Percentiles rank a stretch among this genome's conserved stretches.
Evolutionary conservation across 2,329 filamentous ascomycete genomes (phyloP).

Genomic region (Coniochaeta sp.): DNA sequence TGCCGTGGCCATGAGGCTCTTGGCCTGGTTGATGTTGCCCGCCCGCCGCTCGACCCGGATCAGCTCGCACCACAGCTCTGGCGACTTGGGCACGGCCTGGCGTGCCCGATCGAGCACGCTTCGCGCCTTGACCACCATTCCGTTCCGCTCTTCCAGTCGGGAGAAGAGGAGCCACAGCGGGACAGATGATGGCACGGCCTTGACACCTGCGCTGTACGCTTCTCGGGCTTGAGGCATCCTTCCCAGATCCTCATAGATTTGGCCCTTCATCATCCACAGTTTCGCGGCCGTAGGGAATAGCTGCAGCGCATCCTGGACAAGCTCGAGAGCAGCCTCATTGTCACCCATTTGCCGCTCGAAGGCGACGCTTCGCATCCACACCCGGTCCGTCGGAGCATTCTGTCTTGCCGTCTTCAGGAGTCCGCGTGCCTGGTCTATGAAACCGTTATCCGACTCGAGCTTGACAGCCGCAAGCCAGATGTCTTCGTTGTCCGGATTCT

Average conservation of each 20-base stretch:
- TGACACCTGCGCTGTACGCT: conserved; percentile 80
- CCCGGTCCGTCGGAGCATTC: conserved; percentile 87
- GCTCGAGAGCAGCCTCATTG: conserved; percentile 71
- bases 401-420: conserved; percentile 76
- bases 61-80: conserved; percentile 87
- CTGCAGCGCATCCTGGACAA: conserved; percentile 79
- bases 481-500: conserved; percentile 94
- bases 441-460: conserved; percentile 82
- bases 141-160: conserved; percentile 77
- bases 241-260: conserved; percentile 82
- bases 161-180: conserved; percentile 86
- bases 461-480: conserved; percentile 97
- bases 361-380: conserved; percentile 93
- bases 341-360: conserved; percentile 84
- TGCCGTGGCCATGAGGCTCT: conserved; percentile 87
- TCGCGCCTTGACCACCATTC: conserved; percentile 82
- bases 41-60: conserved; percentile 86
- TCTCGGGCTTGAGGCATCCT: conserved; percentile 81
- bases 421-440: conserved; percentile 73
- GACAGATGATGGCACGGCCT: conserved; percentile 76
- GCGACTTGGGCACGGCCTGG: conserved; percentile 76
- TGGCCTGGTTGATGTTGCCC: conserved; percentile 75
- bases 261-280: conserved; percentile 97
- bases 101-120: conserved; percentile 89
- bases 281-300: conserved; percentile 81